Conservation (phyloP, 768 basidiomycete species). For the Tricholoma sp. region DNA sequence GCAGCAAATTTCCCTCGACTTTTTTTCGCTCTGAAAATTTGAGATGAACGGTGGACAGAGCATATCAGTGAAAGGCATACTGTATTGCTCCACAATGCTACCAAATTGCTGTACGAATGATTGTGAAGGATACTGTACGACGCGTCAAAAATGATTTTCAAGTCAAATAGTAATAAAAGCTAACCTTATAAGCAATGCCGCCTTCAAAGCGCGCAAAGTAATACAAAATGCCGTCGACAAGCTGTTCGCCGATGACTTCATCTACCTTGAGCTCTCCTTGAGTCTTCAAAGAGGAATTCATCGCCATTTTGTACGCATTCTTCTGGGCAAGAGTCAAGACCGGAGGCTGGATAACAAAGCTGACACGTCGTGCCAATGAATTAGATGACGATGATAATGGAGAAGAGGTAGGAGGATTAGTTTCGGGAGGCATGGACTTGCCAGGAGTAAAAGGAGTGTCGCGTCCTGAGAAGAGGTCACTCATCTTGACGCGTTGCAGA, state of each 20-base stretch:
- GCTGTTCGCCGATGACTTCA: slow-evolving; percentile 57
- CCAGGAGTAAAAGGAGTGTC: slow-evolving; percentile 18
- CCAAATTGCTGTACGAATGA: slow-evolving; percentile 32
- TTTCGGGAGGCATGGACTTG: background rate
- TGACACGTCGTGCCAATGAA: background rate
- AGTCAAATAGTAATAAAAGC: slow-evolving; percentile 8
- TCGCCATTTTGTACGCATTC: slow-evolving; percentile 33
- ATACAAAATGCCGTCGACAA: slow-evolving; percentile 32
- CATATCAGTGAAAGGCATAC: slow-evolving; percentile 32
- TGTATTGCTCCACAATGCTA: slow-evolving; percentile 49
- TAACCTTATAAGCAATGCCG: slow-evolving; percentile 57
- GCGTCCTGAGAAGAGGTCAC: slow-evolving; percentile 12
- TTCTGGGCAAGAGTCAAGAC: slow-evolving; percentile 32
- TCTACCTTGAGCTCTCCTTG: slow-evolving; percentile 29
- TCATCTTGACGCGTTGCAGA: slow-evolving; percentile 8
- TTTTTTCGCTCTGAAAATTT: slow-evolving; percentile 40
- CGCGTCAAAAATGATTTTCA: slow-evolving; percentile 19
- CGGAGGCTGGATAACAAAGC: slow-evolving; percentile 35
- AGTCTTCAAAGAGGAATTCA: slow-evolving; percentile 26
- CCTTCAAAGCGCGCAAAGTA: slow-evolving; percentile 58
- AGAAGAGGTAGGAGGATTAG: background rate
- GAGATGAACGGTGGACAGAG: slow-evolving; percentile 1
- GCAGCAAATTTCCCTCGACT: slow-evolving; percentile 33
- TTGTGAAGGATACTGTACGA: slow-evolving; percentile 37
- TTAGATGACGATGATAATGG: background rate